Evolutionary conservation across 306 rosid genomes (phyloP).

Genomic region (Parietaria judaica): DNA sequence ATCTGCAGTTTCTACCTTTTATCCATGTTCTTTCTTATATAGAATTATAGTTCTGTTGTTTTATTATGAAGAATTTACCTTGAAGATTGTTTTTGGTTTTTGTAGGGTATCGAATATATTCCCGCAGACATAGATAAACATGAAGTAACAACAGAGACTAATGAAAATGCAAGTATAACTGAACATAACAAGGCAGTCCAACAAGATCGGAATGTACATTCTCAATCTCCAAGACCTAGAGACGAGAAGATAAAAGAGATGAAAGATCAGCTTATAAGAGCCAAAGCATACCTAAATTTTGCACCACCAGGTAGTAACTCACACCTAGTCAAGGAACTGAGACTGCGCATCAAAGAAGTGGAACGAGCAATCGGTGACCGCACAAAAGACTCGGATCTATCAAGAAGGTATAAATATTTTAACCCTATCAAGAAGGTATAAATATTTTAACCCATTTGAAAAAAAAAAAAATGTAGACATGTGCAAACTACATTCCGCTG

Average conservation of each 20-base stretch:
- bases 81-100: neutral
- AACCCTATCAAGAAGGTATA: conserved; percentile 10
- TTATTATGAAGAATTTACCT: too few species aligned
- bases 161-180: neutral
- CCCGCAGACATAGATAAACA: too few species aligned
- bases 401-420: conserved; percentile 52
- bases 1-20: too few species aligned
- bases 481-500: neutral
- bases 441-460: conserved; percentile 8
- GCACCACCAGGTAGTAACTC: conserved; percentile 62
- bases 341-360: conserved; percentile 63
- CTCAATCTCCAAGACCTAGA: conserved; percentile 25
- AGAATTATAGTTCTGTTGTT: too few species aligned
- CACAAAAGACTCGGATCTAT: conserved; percentile 55
- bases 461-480: neutral
- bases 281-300: conserved; percentile 63
- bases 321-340: conserved; percentile 72
- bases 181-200: conserved; percentile 21
- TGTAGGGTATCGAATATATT: neutral
- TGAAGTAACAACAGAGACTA: neutral
- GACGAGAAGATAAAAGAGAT: conserved; percentile 58
- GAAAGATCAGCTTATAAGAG: conserved; percentile 81
- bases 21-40: too few species aligned
- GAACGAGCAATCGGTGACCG: conserved; percentile 62
- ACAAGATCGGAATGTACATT: conserved; percentile 24